Evolutionary conservation across 2,329 filamentous ascomycete species (phyloP).

Genomic region (Pseudocercospora musae): DNA sequence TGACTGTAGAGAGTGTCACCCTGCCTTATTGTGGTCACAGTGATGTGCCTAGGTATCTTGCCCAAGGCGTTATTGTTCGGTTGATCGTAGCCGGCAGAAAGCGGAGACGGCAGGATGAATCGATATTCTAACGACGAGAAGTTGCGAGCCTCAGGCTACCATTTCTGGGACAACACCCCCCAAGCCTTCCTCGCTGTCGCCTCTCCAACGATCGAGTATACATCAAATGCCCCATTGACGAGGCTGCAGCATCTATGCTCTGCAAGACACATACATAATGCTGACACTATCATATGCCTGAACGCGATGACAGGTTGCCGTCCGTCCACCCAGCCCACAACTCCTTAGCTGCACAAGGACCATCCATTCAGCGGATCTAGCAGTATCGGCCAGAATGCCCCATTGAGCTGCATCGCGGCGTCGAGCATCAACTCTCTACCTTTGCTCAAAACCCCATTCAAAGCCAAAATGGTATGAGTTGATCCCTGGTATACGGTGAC

Average conservation of each 20-base stretch:
- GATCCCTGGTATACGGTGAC: constrained; percentile 22
- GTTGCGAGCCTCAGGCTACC: not conserved
- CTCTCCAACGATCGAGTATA: no score
- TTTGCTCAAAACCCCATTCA: constrained; percentile 19
- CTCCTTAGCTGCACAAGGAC: constrained; percentile 1
- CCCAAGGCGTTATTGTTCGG: not conserved
- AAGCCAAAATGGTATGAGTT: constrained; percentile 19
- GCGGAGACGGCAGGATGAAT: not conserved
- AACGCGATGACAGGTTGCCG: not conserved
- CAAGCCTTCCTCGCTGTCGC: no score
- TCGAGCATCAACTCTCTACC: constrained; percentile 21
- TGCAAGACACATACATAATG: not conserved
- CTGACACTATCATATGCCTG: not conserved
- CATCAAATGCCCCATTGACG: no score
- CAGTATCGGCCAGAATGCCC: constrained; percentile 16
- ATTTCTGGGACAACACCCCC: not conserved
- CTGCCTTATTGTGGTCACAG: not conserved
- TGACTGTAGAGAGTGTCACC: not conserved
- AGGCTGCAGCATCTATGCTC: no score
- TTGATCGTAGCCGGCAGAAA: not conserved
- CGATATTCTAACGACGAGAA: not conserved
- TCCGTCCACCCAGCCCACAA: not conserved
- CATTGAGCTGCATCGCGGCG: constrained; percentile 16
- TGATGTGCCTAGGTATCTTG: not conserved
- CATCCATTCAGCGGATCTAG: constrained; percentile 13